These are phyloP conservation scores for Ceratobasidium theobromae DNA, from an alignment of 1,284 basidiomycete species.

Conservation along the genomic window DNA sequence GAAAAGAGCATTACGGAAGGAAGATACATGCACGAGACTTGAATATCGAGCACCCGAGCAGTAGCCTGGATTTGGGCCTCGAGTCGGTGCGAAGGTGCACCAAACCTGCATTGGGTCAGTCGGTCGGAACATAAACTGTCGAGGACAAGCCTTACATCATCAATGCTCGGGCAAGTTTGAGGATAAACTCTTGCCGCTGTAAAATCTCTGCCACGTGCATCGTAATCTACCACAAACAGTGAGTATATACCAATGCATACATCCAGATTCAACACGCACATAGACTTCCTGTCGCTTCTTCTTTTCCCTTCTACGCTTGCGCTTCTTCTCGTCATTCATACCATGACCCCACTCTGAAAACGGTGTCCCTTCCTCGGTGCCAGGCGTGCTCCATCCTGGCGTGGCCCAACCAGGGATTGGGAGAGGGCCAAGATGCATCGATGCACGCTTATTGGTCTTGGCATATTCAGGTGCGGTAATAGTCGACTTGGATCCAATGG, in stretches of 20 bases:
- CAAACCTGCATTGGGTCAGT: conserved; percentile 54
- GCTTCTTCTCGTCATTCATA: conserved; percentile 46
- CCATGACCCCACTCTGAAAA: conserved; percentile 8
- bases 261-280: conserved; percentile 49
- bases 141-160: conserved; percentile 65
- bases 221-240: conserved; percentile 62
- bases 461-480: neutral
- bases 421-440: conserved; percentile 13
- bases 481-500: neutral
- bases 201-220: conserved; percentile 87
- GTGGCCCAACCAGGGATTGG: conserved; percentile 32
- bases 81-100: conserved; percentile 85
- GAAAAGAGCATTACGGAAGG: conserved; percentile 82
- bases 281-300: conserved; percentile 77
- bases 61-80: conserved; percentile 86
- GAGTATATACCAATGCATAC: neutral
- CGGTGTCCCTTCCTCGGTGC: conserved; percentile 27
- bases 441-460: neutral
- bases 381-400: conserved; percentile 39
- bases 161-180: conserved; percentile 85
- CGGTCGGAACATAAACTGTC: neutral
- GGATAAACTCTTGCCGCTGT: conserved; percentile 84
- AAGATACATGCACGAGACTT: conserved; percentile 82
- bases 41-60: conserved; percentile 80
- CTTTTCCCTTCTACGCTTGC: conserved; percentile 56